Evolutionary conservation across 2,329 filamentous ascomycete species (phyloP).

Genomic region (Epichloe scottii): DNA sequence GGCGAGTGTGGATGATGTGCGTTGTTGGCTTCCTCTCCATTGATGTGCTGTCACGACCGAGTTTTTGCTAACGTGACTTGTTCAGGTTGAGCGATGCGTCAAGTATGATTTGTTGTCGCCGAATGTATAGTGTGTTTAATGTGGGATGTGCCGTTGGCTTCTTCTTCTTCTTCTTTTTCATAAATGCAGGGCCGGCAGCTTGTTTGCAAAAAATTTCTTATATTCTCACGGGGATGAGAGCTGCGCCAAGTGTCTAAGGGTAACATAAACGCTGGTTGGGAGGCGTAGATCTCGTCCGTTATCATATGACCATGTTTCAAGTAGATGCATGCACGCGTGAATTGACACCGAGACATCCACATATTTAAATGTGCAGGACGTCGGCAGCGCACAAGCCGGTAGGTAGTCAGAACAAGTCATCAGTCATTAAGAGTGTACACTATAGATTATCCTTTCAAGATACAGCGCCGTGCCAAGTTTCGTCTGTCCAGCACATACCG

Average conservation of each 20-base stretch:
- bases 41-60: conserved; percentile 1
- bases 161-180: neutral
- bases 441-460: neutral
- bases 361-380: too few species aligned
- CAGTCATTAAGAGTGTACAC: neutral
- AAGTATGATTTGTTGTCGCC: conserved; percentile 82
- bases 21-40: conserved; percentile 17
- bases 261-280: too few species aligned
- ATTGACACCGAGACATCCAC: too few species aligned
- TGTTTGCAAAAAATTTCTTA: too few species aligned
- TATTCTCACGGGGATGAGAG: too few species aligned
- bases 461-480: neutral
- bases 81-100: conserved; percentile 71
- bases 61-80: neutral
- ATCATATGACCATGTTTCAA: too few species aligned
- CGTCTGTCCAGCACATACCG: too few species aligned
- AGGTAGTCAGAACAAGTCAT: neutral
- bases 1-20: conserved; percentile 76
- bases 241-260: too few species aligned
- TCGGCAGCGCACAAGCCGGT: neutral
- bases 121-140: conserved; percentile 50
- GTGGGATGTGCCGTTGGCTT: neutral
- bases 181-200: too few species aligned
- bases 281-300: too few species aligned
- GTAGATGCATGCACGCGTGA: too few species aligned